A percentile compares a stretch with the other conserved stretches of the same genome.
Evolutionary conservation across 1,284 basidiomycete genomes (phyloP).

Genomic region (Spongispora temasekensis): DNA sequence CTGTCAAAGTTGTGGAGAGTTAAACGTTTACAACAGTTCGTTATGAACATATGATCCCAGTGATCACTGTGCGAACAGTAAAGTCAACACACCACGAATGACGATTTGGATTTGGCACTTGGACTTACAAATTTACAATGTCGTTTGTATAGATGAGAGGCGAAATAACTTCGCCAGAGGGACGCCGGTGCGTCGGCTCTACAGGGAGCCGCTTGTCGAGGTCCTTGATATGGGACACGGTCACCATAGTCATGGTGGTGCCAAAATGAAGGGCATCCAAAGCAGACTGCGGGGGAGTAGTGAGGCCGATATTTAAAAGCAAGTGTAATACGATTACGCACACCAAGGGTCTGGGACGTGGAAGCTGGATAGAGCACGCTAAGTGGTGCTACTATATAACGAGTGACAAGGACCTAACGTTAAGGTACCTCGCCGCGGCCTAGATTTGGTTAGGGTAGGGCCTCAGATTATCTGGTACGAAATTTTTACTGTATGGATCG

Average conservation of each 20-base stretch:
- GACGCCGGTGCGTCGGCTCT: conserved; percentile 44
- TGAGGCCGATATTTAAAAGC: no score
- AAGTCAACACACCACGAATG: neutral
- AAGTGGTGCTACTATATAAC: conserved; percentile 20
- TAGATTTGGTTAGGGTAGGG: conserved; percentile 14
- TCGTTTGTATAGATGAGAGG: conserved; percentile 52
- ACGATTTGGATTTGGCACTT: neutral
- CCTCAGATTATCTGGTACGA: conserved; percentile 21
- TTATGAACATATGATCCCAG: conserved; percentile 67
- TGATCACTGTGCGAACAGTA: conserved; percentile 51
- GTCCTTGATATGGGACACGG: conserved; percentile 42
- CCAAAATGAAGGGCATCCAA: conserved; percentile 24
- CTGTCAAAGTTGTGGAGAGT: conserved; percentile 55
- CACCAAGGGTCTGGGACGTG: conserved; percentile 10
- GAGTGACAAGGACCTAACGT: conserved; percentile 7
- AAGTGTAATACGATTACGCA: conserved; percentile 4
- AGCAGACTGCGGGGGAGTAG: conserved; percentile 9
- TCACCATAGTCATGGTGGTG: conserved; percentile 31
- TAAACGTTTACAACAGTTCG: conserved; percentile 45
- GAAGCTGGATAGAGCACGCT: conserved; percentile 2
- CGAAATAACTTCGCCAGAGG: conserved; percentile 50
- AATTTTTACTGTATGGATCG: conserved; percentile 15
- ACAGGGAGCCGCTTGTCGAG: conserved; percentile 47
- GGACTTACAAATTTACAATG: conserved; percentile 55
- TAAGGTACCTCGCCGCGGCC: conserved; percentile 4